A percentile compares a stretch with the other conserved stretches of the same genome.
These are phyloP conservation scores for Termitomyces sp. DNA, from an alignment of 768 basidiomycete genomes.

Conservation along the genomic window DNA sequence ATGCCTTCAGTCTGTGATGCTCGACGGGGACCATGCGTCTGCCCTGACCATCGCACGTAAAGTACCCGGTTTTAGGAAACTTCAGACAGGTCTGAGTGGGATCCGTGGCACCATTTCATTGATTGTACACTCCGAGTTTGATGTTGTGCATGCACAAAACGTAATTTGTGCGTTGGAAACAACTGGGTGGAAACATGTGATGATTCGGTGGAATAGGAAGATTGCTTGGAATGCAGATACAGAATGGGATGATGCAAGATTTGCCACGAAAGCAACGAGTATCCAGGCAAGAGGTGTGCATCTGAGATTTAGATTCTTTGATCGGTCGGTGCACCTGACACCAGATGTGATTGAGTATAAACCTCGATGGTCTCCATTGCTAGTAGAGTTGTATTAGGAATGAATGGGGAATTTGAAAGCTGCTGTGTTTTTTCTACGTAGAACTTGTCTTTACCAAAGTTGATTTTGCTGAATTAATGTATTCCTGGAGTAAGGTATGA, in stretches of 20 bases:
- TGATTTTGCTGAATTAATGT: too few relatives aligned
- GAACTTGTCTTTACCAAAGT: too few relatives aligned
- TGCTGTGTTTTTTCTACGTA: too few relatives aligned
- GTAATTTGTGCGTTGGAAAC: background rate
- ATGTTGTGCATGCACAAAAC: background rate
- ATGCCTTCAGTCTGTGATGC: background rate
- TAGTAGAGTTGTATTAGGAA: background rate
- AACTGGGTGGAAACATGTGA: slow-evolving; percentile 2
- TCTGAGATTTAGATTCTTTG: slow-evolving; percentile 1
- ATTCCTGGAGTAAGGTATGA: background rate
- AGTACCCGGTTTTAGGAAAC: background rate
- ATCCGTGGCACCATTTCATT: background rate
- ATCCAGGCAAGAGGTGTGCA: background rate
- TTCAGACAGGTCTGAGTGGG: too few relatives aligned
- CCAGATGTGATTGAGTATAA: slow-evolving; percentile 1
- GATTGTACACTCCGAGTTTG: slow-evolving; percentile 1
- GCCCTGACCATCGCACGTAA: background rate
- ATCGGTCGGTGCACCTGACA: background rate
- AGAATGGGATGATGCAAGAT: slow-evolving; percentile 1
- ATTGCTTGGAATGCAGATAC: slow-evolving; percentile 1
- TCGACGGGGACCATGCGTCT: slow-evolving; percentile 1
- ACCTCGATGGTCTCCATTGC: background rate
- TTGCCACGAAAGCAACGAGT: background rate
- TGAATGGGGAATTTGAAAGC: too few relatives aligned
- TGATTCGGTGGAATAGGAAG: slow-evolving; percentile 5